phyloP scores from a whole-genome alignment of 768 basidiomycete genomes.

The Mycena chlorophos region DNA sequence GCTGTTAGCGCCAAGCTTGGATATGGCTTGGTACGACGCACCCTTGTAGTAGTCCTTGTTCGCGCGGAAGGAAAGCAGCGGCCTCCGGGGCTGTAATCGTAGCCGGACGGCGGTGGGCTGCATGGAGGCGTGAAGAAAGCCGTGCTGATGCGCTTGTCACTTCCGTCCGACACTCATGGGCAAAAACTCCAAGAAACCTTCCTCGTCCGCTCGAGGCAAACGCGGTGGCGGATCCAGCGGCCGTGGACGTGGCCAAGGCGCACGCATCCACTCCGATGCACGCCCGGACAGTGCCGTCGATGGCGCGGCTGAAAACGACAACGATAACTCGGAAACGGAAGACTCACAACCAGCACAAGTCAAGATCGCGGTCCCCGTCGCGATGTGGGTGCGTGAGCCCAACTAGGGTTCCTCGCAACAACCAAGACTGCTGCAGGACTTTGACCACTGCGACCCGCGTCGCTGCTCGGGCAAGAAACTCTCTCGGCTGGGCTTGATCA shows the following conservation, averaged over 20 bases:
- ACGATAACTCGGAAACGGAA: slow-evolving; percentile 28
- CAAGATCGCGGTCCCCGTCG: slow-evolving; percentile 71
- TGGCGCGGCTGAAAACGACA: slow-evolving; percentile 40
- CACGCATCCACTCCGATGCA: slow-evolving; percentile 26
- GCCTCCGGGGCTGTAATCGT: slow-evolving; percentile 81
- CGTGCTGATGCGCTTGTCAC: neutral
- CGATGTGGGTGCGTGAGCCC: slow-evolving; percentile 96
- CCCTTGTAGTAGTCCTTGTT: slow-evolving; percentile 99
- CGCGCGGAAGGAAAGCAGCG: slow-evolving; percentile 81
- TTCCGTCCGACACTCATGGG: neutral
- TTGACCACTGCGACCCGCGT: slow-evolving; percentile 95
- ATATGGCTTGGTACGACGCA: slow-evolving; percentile 31
- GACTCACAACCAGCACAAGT: no score
- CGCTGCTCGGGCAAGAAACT: slow-evolving; percentile 85
- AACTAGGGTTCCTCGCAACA: neutral
- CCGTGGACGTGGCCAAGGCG: slow-evolving; percentile 27
- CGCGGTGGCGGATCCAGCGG: slow-evolving; percentile 41
- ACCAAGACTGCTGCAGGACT: slow-evolving; percentile 61
- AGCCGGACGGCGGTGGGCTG: slow-evolving; percentile 65
- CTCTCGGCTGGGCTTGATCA: slow-evolving; percentile 79
- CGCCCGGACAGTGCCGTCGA: slow-evolving; percentile 63
- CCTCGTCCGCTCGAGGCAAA: slow-evolving; percentile 29
- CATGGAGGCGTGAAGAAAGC: slow-evolving; percentile 42
- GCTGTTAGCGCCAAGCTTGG: neutral
- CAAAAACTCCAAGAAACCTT: slow-evolving; percentile 35